Evolutionary conservation across 768 basidiomycete species (phyloP).

Genomic region (Termitomyces sp.): DNA sequence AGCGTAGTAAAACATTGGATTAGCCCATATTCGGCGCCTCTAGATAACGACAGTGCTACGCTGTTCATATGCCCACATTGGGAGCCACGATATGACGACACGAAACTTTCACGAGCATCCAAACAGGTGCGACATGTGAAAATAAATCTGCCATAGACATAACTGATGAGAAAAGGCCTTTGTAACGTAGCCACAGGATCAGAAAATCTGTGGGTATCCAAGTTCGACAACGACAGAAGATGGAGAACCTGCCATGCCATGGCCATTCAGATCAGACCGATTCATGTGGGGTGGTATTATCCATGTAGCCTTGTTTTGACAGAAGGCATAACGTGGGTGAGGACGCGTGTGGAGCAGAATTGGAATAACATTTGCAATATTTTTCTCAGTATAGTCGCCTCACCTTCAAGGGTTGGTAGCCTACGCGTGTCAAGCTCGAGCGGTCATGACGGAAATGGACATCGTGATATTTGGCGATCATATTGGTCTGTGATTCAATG

Average conservation of each 20-base stretch:
- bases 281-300: background rate
- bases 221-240: constrained; percentile 6
- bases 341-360: background rate
- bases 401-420: background rate
- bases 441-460: constrained; percentile 15
- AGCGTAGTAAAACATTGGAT: background rate
- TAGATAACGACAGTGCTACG: background rate
- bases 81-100: background rate
- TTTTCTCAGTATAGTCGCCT: background rate
- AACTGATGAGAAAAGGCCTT: background rate
- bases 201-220: background rate
- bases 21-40: background rate
- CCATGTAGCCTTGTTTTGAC: background rate
- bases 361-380: background rate
- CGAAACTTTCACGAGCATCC: background rate
- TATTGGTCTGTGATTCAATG: background rate
- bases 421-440: constrained; percentile 4
- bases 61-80: background rate
- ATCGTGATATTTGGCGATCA: constrained; percentile 11
- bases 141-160: background rate
- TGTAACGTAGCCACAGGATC: background rate
- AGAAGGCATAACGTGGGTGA: background rate
- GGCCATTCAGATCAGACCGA: background rate
- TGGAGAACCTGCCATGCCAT: background rate
- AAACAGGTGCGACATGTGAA: background rate